Base-by-base conservation (phyloP, 768 basidiomycete species). In the Piloderma croceum region DNA sequence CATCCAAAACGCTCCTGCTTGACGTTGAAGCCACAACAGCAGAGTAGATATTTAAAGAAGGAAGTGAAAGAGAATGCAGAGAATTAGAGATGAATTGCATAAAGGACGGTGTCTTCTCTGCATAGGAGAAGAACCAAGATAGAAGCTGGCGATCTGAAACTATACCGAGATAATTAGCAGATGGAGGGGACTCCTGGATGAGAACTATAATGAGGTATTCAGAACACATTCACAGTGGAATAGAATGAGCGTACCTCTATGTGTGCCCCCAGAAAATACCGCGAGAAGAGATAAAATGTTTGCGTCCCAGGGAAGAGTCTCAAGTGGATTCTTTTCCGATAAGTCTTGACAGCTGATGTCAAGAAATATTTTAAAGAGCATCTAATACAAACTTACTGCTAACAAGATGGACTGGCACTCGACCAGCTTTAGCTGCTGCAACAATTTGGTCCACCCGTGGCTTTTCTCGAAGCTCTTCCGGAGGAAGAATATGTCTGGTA, bases 241-340 rank as follows among this genome's bases (percentile, higher is more conserved):
- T 33, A 36, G 15, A 7, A 37, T 32, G 24, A 27, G 43, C 68
- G 20, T 43, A 83, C 85, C 78, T 65, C 87, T 65, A 59, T 90
- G 88, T 3, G 76, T 68, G 20, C 88, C 88, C 19, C 74, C 68
- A 18, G 83, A 74, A 53, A 90, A 89, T 4, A 81, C 54, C 33
- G 71, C 69, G 4, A 90, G 61, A 2, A 90, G 62, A 3, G 77
- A 72, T 10, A 87, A 57, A 18, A 85, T 51, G 3, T 71, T 81
- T 2, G 85, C 81, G 31, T 79, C 72, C 43, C 83, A 61, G 1
- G 80, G 71, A 6, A 88, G 57, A 17, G 65, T 67, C 39, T 83
- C 73, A 22, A 89, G 67, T 7, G 83, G 81, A 45, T 90, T 90
- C 69, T 90, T 90, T 60, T 88, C 83, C 10, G 88, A 90, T 24